These are phyloP conservation scores for Themeda triandra DNA, from an alignment of 176 grass and related monocot genomes.

Conservation along the genomic window DNA sequence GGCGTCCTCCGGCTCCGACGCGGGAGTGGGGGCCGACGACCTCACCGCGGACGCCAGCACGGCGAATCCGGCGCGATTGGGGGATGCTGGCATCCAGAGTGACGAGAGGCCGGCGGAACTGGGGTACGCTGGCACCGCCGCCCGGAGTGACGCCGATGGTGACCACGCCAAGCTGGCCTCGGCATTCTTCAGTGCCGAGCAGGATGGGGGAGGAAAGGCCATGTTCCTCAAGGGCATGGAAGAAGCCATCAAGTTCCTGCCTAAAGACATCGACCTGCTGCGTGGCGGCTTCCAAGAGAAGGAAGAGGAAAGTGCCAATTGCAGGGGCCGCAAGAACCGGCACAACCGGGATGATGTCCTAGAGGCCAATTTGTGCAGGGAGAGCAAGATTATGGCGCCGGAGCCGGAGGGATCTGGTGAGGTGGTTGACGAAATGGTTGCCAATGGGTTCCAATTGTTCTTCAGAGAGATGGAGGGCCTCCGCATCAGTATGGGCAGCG, in stretches of 20 bases:
- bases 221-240: constrained; percentile 45
- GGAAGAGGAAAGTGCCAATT: not conserved
- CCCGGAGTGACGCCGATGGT: no score
- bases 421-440: not conserved
- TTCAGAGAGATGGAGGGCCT: not conserved
- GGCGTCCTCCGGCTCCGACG: no score
- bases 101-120: no score
- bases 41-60: no score
- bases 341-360: not conserved
- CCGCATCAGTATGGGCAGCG: not conserved
- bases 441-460: not conserved
- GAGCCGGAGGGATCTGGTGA: not conserved
- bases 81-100: no score
- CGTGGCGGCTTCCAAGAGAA: no score
- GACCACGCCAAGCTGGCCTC: not conserved
- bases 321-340: not conserved
- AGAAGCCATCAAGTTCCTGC: constrained; percentile 50
- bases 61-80: no score
- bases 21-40: no score
- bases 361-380: not conserved
- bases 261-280: no score
- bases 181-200: constrained; percentile 32
- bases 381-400: not conserved
- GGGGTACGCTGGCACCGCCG: no score
- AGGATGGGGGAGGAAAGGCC: no score